Evolutionary conservation across 2,329 filamentous ascomycete genomes (phyloP), one percentile per base, ranked within the genome.

Genomic region (Colletotrichum theobromicola): DNA sequence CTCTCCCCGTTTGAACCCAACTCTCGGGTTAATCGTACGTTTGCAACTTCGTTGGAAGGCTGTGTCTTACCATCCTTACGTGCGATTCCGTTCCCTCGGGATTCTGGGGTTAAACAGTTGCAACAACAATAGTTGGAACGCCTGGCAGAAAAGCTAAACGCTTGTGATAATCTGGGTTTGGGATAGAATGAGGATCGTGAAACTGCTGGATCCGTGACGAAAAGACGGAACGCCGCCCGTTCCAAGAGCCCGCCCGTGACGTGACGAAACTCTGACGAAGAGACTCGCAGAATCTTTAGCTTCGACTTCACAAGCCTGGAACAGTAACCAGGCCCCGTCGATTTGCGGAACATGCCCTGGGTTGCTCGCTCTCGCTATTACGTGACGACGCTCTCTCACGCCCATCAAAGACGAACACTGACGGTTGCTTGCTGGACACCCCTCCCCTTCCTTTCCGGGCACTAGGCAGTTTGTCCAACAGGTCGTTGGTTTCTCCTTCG

Each of bases 1-100:
- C 64, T 67, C 64, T 57, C 34, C 66, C 66, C 66, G 66, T 68
- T 68, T 60, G 53, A 68, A 24, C 66, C 66, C 57, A 61, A 37
- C 35, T 37, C 26, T 68, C 66, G 66, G 55, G n/a, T n/a, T n/a
- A 46, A 68, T 50, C 66, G 37, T 68, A 68, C 66, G 66, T 50
- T 68, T 68, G 26, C 66, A 12, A 68, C 42, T 55, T 61, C 55
- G 24, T 68, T 57, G 28, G 26, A 57, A 12, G n/a, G n/a, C 5
- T 15, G 10, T 68, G 66, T 68, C 66, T 68, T 61, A 68, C 55
- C 66, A 32, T 55, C 50, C 55, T 61, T 61, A 68, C 66, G 55
- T 68, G n/a, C 66, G 66, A 68, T 32, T 50, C 66, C 66, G 46
- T n/a, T 42, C 26, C 12, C 18, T 28, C 50, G 66, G 66, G 53